Evolutionary conservation across 306 rosid genomes (phyloP).

Genomic region (Trifolium pratense): DNA sequence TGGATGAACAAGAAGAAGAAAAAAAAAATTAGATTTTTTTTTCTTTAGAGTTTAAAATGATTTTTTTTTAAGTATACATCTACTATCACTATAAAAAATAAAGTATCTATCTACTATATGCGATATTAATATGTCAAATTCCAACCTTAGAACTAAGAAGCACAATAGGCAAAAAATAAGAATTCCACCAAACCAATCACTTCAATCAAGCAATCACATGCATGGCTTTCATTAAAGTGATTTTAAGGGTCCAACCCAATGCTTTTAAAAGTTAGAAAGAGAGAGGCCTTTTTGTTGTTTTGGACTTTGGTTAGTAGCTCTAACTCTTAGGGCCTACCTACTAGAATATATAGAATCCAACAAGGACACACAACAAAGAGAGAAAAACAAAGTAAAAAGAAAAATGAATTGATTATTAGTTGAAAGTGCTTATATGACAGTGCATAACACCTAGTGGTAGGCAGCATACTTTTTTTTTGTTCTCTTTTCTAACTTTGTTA

Average conservation of each 20-base stretch:
- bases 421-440: constrained; percentile 56
- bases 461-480: constrained; percentile 55
- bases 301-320: constrained; percentile 32
- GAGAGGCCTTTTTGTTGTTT: constrained; percentile 47
- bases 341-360: constrained; percentile 42
- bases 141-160: neutral
- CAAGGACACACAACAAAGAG: constrained; percentile 38
- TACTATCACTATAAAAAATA: too few species aligned
- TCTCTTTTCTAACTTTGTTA: constrained; percentile 50
- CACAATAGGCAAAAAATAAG: neutral
- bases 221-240: constrained; percentile 31
- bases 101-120: too few species aligned
- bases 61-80: too few species aligned
- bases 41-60: too few species aligned
- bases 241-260: constrained; percentile 24
- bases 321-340: constrained; percentile 44
- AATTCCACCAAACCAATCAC: constrained; percentile 30
- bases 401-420: constrained; percentile 36
- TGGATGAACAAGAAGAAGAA: too few species aligned
- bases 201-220: constrained; percentile 39
- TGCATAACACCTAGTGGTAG: constrained; percentile 66
- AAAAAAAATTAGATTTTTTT: too few species aligned
- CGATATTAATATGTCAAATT: too few species aligned
- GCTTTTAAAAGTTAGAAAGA: constrained; percentile 52
- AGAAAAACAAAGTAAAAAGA: constrained; percentile 45